Percentiles rank a stretch among this genome's conserved stretches.
Conservation (phyloP, 2,329 filamentous ascomycete genomes). For the Microdochium bolleyi region DNA sequence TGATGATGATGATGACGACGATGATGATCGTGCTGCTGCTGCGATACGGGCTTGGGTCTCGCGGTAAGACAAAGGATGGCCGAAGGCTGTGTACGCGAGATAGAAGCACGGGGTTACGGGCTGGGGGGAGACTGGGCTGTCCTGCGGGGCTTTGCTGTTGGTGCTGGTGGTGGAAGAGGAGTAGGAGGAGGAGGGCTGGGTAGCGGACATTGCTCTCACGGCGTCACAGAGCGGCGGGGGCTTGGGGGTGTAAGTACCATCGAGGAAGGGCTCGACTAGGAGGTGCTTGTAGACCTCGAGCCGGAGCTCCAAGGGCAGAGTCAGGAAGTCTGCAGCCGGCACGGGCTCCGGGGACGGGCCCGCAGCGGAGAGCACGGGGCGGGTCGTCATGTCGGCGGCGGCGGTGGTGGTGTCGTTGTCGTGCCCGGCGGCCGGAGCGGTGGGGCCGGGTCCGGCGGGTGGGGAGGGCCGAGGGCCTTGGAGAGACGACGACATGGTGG, state of each 20-base stretch:
- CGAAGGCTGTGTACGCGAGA: neutral
- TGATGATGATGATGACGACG: neutral
- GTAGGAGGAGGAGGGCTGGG: constrained; percentile 6
- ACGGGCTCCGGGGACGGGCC: neutral
- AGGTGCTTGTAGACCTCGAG: constrained; percentile 36
- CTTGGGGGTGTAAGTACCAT: neutral
- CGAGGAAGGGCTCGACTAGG: constrained; percentile 22
- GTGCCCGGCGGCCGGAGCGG: no score
- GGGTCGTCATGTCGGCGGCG: neutral
- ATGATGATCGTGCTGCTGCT: neutral
- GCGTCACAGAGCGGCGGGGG: neutral
- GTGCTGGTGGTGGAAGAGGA: neutral
- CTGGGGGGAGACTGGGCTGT: neutral
- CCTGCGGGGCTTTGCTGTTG: neutral
- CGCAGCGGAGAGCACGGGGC: neutral
- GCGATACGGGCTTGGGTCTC: neutral
- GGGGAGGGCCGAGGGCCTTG: no score
- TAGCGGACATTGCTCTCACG: constrained; percentile 1
- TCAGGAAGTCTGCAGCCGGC: constrained; percentile 20
- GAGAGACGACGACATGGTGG: no score
- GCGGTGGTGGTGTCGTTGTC: neutral
- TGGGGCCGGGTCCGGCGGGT: no score
- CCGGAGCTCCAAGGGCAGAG: constrained; percentile 35
- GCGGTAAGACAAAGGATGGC: constrained; percentile 51
- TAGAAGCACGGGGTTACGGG: neutral